Base-by-base conservation (phyloP, 2,329 filamentous ascomycete species). In the Mycogone perniciosa region DNA sequence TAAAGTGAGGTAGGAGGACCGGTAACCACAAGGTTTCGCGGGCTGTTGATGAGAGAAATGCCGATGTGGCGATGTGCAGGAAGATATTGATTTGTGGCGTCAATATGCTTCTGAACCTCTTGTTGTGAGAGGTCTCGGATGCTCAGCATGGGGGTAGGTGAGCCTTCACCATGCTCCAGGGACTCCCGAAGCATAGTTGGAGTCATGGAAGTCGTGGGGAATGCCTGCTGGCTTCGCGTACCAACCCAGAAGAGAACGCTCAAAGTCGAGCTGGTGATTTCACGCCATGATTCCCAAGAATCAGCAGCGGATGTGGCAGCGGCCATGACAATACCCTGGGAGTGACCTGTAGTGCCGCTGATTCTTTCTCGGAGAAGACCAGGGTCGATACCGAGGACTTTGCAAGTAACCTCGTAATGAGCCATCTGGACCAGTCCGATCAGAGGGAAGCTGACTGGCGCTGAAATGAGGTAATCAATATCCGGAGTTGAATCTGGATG, bases 201-300 rank as follows among this genome's bases (percentile, higher is more conserved):
- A 4, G 91, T 89, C 62, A 99, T 80, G 33, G 93, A 97, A 4
- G 93, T 99, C 60, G 88, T 84, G 37, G 93, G 95, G 71, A 96
- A 99, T 2, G 91, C 91, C 71, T 99, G 93, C 70, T 99, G 93
- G 69, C 92, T 96, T 64, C 93, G 86, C 54, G 92, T 85, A 66
- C 95, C 93, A 59, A 99, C 96, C 93, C 93, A 99, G 78, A 99
- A 99, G 31, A 99, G 85, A 63, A 96, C 89, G 31, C 88, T 93
- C 57, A 99, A 76, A 3, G 92, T 88, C 59, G 89, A 84, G 62
- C 79, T 85, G 50, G 89, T 81, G 50, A 89, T 82, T 63, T 88
- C 84, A 58, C 87, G 82, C 68, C 93, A 99, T 1, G 88, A 88
- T 56, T 96, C 90, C 93, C 93, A 99, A 30, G 87, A 90, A 59